phyloP scores from a whole-genome alignment of 2,329 filamentous ascomycete species.

The Exophiala mesophila region DNA sequence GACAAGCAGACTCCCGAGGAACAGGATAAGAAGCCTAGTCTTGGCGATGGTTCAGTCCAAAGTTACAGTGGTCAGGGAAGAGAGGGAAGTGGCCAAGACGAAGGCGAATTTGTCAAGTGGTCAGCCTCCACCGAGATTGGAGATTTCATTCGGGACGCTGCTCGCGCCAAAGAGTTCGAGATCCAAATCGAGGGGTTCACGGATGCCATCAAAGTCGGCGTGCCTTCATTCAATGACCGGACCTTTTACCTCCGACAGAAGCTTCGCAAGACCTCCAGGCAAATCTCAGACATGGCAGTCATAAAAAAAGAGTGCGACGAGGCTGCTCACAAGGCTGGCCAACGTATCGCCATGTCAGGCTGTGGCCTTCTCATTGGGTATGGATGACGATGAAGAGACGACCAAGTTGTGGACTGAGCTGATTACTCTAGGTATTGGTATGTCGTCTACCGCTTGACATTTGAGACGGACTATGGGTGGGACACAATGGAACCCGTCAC shows the following conservation, averaged over 20 bases:
- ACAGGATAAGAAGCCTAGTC: conserved; percentile 46
- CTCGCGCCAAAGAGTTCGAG: conserved; percentile 75
- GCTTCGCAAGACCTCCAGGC: conserved; percentile 64
- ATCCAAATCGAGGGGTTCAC: conserved; percentile 71
- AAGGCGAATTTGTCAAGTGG: conserved; percentile 73
- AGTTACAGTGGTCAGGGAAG: conserved; percentile 67
- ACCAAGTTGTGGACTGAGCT: no score
- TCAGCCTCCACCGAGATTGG: conserved; percentile 83
- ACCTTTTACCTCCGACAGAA: conserved; percentile 80
- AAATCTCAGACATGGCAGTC: conserved; percentile 64
- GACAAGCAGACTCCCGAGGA: conserved; percentile 35
- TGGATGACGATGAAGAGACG: no score
- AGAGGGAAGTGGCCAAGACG: conserved; percentile 47
- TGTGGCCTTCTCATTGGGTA: conserved; percentile 61
- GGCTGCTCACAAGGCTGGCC: conserved; percentile 70
- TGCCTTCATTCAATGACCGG: conserved; percentile 84
- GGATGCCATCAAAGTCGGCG: conserved; percentile 67
- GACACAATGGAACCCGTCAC: conserved; percentile 84
- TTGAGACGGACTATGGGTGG: conserved; percentile 75
- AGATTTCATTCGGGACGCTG: conserved; percentile 88
- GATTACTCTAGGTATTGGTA: conserved; percentile 63
- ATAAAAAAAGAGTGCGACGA: conserved; percentile 78
- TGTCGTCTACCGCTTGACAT: conserved; percentile 65
- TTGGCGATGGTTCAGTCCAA: conserved; percentile 58
- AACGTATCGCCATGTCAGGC: conserved; percentile 73